These are phyloP conservation scores for Fusarium temperatum DNA, from an alignment of 2,329 filamentous ascomycete species.

Conservation along the genomic window DNA sequence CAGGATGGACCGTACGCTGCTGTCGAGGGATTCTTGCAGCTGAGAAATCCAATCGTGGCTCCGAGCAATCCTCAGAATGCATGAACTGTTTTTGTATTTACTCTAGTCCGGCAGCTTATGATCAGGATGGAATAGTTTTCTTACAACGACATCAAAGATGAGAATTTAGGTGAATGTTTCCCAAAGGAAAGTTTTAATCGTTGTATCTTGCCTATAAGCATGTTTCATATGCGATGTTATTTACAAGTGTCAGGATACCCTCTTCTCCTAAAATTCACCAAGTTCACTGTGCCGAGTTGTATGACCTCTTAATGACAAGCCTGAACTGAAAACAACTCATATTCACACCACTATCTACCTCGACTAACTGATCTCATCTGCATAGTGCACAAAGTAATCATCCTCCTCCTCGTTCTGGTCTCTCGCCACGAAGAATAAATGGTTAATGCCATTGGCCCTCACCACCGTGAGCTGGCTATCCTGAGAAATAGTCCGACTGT, in stretches of 20 bases:
- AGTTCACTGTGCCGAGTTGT: not conserved
- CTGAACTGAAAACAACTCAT: not conserved
- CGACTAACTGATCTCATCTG: not conserved
- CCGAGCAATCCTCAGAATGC: not conserved
- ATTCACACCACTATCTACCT: rapidly evolving
- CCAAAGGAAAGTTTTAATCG: not conserved
- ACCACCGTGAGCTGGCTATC: not conserved
- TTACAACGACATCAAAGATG: rapidly evolving
- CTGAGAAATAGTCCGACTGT: not conserved
- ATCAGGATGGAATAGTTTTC: not conserved
- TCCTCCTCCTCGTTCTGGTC: not conserved
- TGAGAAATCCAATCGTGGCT: not conserved
- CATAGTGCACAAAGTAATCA: not conserved
- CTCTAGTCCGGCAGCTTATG: not conserved
- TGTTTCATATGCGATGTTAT: rapidly evolving
- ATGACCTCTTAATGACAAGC: not conserved
- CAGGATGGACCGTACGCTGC: slow-evolving; percentile 14
- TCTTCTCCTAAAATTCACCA: not conserved
- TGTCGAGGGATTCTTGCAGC: slow-evolving; percentile 17
- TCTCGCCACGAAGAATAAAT: not conserved
- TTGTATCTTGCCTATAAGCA: not conserved
- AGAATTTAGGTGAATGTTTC: rapidly evolving
- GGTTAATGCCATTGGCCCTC: not conserved
- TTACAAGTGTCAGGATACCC: rapidly evolving
- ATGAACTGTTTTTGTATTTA: not conserved